Conservation (phyloP, 208 protist genomes). For the Wallacemonas sp. region DNA sequence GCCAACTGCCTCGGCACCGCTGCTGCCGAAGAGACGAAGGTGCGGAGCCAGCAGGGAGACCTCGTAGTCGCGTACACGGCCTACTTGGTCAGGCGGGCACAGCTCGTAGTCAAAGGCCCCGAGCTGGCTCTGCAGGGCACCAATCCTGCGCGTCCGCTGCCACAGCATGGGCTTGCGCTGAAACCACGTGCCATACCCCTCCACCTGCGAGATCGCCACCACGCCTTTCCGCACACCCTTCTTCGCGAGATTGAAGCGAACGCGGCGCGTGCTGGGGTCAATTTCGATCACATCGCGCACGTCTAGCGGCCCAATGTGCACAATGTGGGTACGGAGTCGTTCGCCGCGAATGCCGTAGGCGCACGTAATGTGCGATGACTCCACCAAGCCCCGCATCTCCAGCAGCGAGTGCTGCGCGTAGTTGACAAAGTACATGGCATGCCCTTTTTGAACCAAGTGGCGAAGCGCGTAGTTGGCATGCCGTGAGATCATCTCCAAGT, state of each 20-base stretch:
- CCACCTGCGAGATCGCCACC: constrained; percentile 76
- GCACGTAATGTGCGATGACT: constrained; percentile 82
- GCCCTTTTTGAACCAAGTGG: constrained; percentile 86
- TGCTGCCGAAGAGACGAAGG: constrained; percentile 46
- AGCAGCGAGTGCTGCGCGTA: constrained; percentile 79
- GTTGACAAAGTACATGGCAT: constrained; percentile 80
- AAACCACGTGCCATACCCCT: constrained; percentile 87
- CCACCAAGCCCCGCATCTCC: constrained; percentile 73
- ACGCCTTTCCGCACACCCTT: constrained; percentile 58
- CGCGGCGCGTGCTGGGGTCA: constrained; percentile 25
- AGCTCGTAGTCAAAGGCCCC: constrained; percentile 74
- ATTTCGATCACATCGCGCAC: constrained; percentile 64
- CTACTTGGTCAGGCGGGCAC: constrained; percentile 42
- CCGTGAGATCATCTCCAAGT: constrained; percentile 69
- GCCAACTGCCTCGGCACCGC: constrained; percentile 64
- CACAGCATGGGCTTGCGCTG: constrained; percentile 89
- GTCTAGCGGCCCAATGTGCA: constrained; percentile 80
- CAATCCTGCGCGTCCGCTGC: constrained; percentile 83
- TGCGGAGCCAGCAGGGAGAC: constrained; percentile 75
- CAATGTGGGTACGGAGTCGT: constrained; percentile 78
- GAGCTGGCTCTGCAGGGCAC: constrained; percentile 79
- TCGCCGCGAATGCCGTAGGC: constrained; percentile 76
- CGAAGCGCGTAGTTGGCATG: constrained; percentile 83
- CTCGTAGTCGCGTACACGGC: constrained; percentile 50
- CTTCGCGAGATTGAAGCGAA: constrained; percentile 62